Percentiles rank a stretch among this genome's conserved stretches.
Evolutionary conservation across 768 basidiomycete species (phyloP).

Genomic region (Podaxis sp.): DNA sequence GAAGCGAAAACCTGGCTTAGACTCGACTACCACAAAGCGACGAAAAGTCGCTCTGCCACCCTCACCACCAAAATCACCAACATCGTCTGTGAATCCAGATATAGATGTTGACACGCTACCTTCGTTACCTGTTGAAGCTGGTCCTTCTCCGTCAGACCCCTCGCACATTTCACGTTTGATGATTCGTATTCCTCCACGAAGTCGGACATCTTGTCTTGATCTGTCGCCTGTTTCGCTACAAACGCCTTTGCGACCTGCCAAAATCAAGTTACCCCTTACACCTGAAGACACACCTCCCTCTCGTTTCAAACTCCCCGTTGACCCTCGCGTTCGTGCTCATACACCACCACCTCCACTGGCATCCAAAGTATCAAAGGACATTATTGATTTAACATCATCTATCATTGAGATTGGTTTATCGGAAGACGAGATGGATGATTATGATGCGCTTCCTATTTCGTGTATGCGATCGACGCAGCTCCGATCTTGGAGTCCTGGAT

Average conservation of each 20-base stretch:
- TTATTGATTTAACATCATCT: constrained; percentile 1
- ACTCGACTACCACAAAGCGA: constrained; percentile 6
- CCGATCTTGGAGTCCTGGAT: background rate
- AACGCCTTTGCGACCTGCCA: background rate
- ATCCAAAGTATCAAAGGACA: background rate
- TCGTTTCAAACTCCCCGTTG: constrained; percentile 3
- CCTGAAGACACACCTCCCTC: constrained; percentile 16
- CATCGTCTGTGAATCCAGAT: background rate
- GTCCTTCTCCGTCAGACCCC: background rate
- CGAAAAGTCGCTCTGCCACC: constrained; percentile 10
- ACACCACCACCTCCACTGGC: background rate
- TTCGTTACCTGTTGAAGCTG: background rate
- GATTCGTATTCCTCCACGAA: constrained; percentile 15
- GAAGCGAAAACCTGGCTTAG: constrained; percentile 3
- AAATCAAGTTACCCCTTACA: constrained; percentile 3
- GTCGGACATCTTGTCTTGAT: constrained; percentile 1
- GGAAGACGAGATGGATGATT: constrained; percentile 8
- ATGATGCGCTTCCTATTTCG: constrained; percentile 7
- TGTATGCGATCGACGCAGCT: constrained; percentile 12
- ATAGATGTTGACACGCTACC: background rate
- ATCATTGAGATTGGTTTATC: constrained; percentile 9
- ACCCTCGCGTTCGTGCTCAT: background rate
- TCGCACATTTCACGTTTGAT: background rate
- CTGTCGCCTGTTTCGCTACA: background rate
- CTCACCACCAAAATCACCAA: constrained; percentile 14